A percentile compares a stretch with the other conserved stretches of the same genome.
These are phyloP conservation scores for Chaetoscypha palmicola DNA, from an alignment of 2,329 filamentous ascomycete species.

Conservation along the genomic window DNA sequence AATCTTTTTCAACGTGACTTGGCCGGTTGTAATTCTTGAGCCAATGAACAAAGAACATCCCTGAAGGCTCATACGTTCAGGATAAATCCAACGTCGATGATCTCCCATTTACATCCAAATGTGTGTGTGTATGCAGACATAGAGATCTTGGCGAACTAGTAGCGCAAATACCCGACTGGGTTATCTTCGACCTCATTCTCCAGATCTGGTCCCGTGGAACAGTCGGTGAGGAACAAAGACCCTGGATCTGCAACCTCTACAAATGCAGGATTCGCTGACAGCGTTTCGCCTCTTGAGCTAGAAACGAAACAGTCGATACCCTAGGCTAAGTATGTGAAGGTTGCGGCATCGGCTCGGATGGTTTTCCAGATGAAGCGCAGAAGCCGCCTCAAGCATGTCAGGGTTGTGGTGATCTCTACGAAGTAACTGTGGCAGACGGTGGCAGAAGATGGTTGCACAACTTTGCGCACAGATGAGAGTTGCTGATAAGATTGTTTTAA, in stretches of 20 bases:
- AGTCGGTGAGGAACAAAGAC: background rate
- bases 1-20: background rate
- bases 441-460: background rate
- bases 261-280: background rate
- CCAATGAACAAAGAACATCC: background rate
- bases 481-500: background rate
- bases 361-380: constrained; percentile 1
- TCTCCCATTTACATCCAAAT: background rate
- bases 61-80: background rate
- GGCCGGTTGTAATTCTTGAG: no score
- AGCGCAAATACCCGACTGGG: background rate
- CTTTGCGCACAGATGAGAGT: background rate
- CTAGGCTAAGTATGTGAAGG: background rate
- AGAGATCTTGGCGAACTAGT: constrained; percentile 1
- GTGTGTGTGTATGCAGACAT: background rate
- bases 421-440: no score
- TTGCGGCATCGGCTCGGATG: constrained; percentile 1
- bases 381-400: background rate
- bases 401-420: background rate
- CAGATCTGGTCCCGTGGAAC: background rate
- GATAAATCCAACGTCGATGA: background rate
- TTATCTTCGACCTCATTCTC: background rate
- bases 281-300: background rate
- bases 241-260: background rate
- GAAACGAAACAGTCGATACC: background rate